Percentiles rank a stretch among this genome's conserved stretches.
phyloP scores from a whole-genome alignment of 129 eudicot species.

The Oenanthe sinensis region DNA sequence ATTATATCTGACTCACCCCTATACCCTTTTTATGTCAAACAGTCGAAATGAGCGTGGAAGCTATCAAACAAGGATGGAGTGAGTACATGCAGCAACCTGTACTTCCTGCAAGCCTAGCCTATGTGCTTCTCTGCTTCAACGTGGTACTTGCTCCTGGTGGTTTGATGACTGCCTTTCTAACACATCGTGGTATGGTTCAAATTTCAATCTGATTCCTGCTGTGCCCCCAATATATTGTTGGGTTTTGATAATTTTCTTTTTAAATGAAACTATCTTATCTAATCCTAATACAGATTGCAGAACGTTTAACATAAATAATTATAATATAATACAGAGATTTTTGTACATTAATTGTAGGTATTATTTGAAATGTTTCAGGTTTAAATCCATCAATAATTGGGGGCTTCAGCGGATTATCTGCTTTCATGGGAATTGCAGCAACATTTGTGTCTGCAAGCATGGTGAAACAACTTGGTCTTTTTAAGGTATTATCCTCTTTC shows the following conservation, averaged over 20 bases:
- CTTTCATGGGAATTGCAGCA: constrained; percentile 97
- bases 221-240: neutral
- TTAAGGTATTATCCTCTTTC: constrained; percentile 46
- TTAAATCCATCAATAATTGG: constrained; percentile 87
- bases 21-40: constrained; percentile 11
- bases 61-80: constrained; percentile 83
- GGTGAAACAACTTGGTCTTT: constrained; percentile 67
- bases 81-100: constrained; percentile 97
- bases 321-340: neutral
- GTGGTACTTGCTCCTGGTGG: constrained; percentile 92
- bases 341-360: constrained; percentile 8
- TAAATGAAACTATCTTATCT: neutral
- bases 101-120: constrained; percentile 98
- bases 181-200: constrained; percentile 68
- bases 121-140: constrained; percentile 89
- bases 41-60: constrained; percentile 55
- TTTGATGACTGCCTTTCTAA: constrained; percentile 92
- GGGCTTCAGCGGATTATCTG: constrained; percentile 92
- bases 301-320: neutral
- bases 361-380: constrained; percentile 41
- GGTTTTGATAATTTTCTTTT: neutral
- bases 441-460: constrained; percentile 81
- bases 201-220: constrained; percentile 5
- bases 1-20: neutral
- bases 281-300: neutral